Evolutionary conservation across 441 rosid species (phyloP).

Genomic region (Pelargonium australe): DNA sequence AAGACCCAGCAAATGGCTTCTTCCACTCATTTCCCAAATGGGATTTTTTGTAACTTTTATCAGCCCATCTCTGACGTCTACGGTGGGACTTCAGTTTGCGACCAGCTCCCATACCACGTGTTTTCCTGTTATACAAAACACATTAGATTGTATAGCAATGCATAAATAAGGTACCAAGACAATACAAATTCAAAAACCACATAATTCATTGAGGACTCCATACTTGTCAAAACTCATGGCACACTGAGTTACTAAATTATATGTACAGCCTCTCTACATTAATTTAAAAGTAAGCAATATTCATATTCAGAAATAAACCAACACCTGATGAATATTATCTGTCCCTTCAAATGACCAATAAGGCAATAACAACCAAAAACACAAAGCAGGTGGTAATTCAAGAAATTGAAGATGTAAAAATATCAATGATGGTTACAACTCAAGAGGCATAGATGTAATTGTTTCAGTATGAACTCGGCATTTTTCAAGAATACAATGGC

Average conservation of each 20-base stretch:
- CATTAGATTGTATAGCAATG: neutral
- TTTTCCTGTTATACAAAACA: neutral
- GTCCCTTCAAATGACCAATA: neutral
- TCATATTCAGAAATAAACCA: neutral
- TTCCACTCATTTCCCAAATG: conserved; percentile 18
- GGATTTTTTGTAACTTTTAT: conserved; percentile 5
- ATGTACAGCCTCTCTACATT: neutral
- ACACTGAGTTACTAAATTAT: neutral
- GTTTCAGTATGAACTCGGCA: too few relatives aligned
- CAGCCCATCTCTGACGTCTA: conserved; percentile 5
- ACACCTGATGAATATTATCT: neutral
- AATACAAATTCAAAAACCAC: neutral
- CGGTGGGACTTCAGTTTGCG: conserved; percentile 9
- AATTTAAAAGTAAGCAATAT: neutral
- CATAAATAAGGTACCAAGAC: too few relatives aligned
- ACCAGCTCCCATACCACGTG: conserved; percentile 7
- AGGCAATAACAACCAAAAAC: too few relatives aligned
- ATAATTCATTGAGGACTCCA: neutral
- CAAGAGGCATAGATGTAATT: too few relatives aligned
- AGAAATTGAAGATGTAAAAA: too few relatives aligned
- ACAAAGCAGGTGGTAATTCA: too few relatives aligned
- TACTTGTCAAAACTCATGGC: neutral
- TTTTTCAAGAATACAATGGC: too few relatives aligned
- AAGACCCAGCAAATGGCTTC: conserved; percentile 32
- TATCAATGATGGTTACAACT: too few relatives aligned